A percentile compares a stretch with the other conserved stretches of the same genome.
Evolutionary conservation across 2,329 filamentous ascomycete species (phyloP).

Genomic region (Myriosclerotinia duriaeana): DNA sequence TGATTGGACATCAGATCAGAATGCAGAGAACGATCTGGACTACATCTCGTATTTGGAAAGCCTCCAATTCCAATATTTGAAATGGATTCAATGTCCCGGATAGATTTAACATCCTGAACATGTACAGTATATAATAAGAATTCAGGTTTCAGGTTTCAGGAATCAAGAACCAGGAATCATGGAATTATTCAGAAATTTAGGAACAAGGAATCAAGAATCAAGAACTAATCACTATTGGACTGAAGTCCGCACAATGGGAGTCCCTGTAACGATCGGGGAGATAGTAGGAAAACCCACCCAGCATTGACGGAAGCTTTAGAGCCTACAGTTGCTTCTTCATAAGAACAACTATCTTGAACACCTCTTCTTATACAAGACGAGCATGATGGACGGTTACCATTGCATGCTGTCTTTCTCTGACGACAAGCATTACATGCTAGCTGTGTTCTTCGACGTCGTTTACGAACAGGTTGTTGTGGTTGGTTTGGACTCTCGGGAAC

Average conservation of each 20-base stretch:
- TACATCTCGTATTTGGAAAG: not conserved
- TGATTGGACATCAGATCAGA: not conserved
- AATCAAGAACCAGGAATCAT: too few relatives aligned
- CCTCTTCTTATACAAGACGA: constrained; percentile 24
- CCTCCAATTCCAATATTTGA: not conserved
- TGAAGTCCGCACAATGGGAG: not conserved
- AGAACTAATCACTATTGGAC: not conserved
- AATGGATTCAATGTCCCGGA: not conserved
- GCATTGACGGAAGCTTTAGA: constrained; percentile 14
- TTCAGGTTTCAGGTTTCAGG: too few relatives aligned
- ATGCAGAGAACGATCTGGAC: not conserved
- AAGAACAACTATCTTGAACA: constrained; percentile 22
- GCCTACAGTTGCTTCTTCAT: constrained; percentile 23
- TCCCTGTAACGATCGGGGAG: not conserved
- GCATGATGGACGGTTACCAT: constrained; percentile 26
- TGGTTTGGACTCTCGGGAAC: not conserved
- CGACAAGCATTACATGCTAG: constrained; percentile 28
- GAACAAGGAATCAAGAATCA: not conserved
- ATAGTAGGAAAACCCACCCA: not conserved
- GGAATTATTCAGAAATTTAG: too few relatives aligned
- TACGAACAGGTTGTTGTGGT: constrained; percentile 13
- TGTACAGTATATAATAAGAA: not conserved
- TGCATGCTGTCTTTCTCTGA: constrained; percentile 27
- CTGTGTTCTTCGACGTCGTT: constrained; percentile 26
- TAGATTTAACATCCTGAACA: not conserved